Evolutionary conservation across 2,329 filamentous ascomycete species (phyloP).

Genomic region (Aspergillus neoniger): DNA sequence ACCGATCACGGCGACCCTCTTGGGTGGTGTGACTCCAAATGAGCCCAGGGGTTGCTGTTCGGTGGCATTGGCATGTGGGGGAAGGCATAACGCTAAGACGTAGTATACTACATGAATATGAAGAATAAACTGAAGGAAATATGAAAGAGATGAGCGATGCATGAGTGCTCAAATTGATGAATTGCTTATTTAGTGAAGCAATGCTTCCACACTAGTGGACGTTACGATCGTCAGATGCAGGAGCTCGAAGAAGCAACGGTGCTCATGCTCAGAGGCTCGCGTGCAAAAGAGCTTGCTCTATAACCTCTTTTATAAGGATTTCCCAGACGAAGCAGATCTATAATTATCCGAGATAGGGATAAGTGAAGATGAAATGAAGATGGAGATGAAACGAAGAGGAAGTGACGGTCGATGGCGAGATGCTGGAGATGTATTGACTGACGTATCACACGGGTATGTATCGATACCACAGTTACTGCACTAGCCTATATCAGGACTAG

Average conservation of each 20-base stretch:
- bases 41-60: conserved; percentile 28
- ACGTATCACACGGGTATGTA: not conserved
- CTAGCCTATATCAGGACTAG: conserved; percentile 17
- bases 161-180: not conserved
- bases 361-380: not conserved
- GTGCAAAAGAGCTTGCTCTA: not conserved
- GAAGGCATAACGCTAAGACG: conserved; percentile 15
- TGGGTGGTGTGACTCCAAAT: conserved; percentile 22
- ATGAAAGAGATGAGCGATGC: not conserved
- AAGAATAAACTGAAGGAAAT: conserved; percentile 3
- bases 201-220: no score
- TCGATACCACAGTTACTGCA: not conserved
- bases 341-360: not conserved
- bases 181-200: not conserved
- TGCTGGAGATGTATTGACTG: not conserved
- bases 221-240: not conserved
- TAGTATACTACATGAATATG: conserved; percentile 16
- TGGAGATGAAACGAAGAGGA: not conserved
- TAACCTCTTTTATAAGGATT: not conserved
- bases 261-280: not conserved
- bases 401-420: conserved; percentile 3
- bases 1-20: conserved; percentile 42
- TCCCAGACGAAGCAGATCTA: not conserved
- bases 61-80: conserved; percentile 24
- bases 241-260: not conserved